Conservation (phyloP, 805 yeast genomes). For the Cyberlindnera maclurae region DNA sequence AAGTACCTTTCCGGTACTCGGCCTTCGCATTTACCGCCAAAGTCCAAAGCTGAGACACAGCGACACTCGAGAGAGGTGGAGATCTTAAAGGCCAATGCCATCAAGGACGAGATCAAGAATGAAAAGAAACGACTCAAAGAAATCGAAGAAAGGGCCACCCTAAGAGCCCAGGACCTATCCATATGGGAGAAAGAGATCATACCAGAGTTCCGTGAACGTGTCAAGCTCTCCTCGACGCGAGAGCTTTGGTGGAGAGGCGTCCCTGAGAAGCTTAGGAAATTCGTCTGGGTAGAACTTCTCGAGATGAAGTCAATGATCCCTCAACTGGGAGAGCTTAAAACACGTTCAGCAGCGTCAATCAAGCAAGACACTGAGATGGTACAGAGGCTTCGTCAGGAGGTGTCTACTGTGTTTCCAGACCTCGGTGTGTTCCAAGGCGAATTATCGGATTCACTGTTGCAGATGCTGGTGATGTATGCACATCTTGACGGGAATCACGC, state of each 20-base stretch:
- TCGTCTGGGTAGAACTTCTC: conserved; percentile 45
- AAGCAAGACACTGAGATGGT: conserved; percentile 4
- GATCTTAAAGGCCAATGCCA: conserved; percentile 33
- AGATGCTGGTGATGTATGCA: conserved; percentile 28
- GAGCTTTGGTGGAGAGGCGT: conserved; percentile 60
- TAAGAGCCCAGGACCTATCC: conserved; percentile 30
- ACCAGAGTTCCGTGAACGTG: conserved; percentile 28
- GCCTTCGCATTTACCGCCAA: conserved; percentile 64
- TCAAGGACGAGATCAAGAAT: conserved; percentile 31
- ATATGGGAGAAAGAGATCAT: conserved; percentile 36
- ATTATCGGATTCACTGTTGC: conserved; percentile 26
- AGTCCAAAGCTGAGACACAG: conserved; percentile 41
- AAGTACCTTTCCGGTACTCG: conserved; percentile 42
- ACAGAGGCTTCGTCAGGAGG: conserved; percentile 16
- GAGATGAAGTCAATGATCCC: conserved; percentile 26
- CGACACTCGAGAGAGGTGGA: conserved; percentile 52
- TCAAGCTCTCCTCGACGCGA: conserved; percentile 34
- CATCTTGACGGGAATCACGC: conserved; percentile 25
- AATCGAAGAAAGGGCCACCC: conserved; percentile 28
- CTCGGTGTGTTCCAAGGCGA: conserved; percentile 30
- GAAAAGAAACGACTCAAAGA: conserved; percentile 26
- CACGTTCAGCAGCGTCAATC: conserved; percentile 4
- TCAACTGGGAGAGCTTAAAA: conserved; percentile 4
- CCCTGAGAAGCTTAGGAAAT: conserved; percentile 36
- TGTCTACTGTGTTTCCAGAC: conserved; percentile 29